A percentile compares a stretch with the other conserved stretches of the same genome.
phyloP scores from a whole-genome alignment of 2,329 filamentous ascomycete genomes.

The Sarocladium oryzae region DNA sequence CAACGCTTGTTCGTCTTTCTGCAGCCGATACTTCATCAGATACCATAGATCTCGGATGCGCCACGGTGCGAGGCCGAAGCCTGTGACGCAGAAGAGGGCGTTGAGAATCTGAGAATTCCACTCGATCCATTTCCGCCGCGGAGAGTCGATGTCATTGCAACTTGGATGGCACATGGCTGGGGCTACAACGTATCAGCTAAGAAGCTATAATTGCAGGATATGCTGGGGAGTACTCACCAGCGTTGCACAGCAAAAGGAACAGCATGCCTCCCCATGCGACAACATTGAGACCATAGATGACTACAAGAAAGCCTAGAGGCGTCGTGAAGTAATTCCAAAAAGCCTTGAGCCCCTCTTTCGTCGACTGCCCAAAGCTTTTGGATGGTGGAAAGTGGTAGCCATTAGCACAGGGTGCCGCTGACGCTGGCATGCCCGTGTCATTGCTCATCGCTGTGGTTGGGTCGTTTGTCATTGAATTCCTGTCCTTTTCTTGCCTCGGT shows the following conservation, averaged over 20 bases:
- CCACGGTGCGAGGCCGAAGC: constrained; percentile 80
- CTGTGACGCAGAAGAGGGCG: constrained; percentile 79
- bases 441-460: constrained; percentile 13
- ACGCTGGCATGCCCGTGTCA: constrained; percentile 18
- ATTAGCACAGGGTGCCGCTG: constrained; percentile 46
- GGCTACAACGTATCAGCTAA: constrained; percentile 20
- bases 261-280: constrained; percentile 90
- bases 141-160: constrained; percentile 68
- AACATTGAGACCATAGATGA: constrained; percentile 73
- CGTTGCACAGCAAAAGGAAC: constrained; percentile 76
- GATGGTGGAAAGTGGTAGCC: constrained; percentile 60
- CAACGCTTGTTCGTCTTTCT: constrained; percentile 47
- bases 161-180: constrained; percentile 65
- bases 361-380: constrained; percentile 53
- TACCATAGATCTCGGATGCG: constrained; percentile 74
- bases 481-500: constrained; percentile 10
- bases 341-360: constrained; percentile 48
- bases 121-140: constrained; percentile 80
- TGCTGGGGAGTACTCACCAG: constrained; percentile 20
- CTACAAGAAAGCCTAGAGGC: constrained; percentile 68
- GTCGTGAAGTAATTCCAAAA: constrained; percentile 72
- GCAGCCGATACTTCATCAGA: constrained; percentile 57
- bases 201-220: no score
- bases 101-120: constrained; percentile 74
- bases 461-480: constrained; percentile 14